Percentiles rank a stretch among this genome's conserved stretches.
phyloP scores from a whole-genome alignment of 2,329 filamentous ascomycete genomes.

The Fusarium sp. region DNA sequence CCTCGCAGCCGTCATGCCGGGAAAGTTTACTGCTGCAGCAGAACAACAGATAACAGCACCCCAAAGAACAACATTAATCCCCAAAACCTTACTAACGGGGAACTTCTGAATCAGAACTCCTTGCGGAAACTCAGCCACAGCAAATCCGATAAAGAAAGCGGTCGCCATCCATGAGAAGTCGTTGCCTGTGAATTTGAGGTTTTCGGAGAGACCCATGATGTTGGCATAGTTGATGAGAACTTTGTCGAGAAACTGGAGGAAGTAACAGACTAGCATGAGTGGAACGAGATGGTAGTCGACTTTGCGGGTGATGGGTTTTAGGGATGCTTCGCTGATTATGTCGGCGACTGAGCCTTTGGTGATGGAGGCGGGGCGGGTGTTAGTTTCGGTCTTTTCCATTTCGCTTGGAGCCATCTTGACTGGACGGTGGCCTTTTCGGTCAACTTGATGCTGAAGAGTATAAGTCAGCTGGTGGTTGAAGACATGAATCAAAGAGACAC shows the following conservation, averaged over 20 bases:
- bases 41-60: slow-evolving; percentile 10
- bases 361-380: neutral
- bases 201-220: slow-evolving; percentile 13
- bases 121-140: slow-evolving; percentile 5
- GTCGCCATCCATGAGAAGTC: slow-evolving; percentile 20
- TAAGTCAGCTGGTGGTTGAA: neutral
- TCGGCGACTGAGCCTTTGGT: slow-evolving; percentile 5
- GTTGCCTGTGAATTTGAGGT: slow-evolving; percentile 5
- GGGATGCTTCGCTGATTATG: neutral
- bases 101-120: slow-evolving; percentile 11
- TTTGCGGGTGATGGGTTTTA: slow-evolving; percentile 7
- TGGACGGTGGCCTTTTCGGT: neutral
- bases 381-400: neutral
- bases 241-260: slow-evolving; percentile 17
- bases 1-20: slow-evolving; percentile 8
- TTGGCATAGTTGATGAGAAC: slow-evolving; percentile 17
- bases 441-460: neutral
- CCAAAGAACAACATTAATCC: slow-evolving; percentile 12
- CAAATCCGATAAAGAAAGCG: slow-evolving; percentile 12
- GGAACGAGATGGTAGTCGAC: slow-evolving; percentile 18
- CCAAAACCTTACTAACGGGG: neutral
- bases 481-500: neutral
- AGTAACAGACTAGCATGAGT: slow-evolving; percentile 12
- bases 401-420: neutral
- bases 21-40: slow-evolving; percentile 1